Evolutionary conservation across 2,329 filamentous ascomycete genomes (phyloP), one percentile per base, ranked within the genome.

Genomic region (Aspergillus flavus): DNA sequence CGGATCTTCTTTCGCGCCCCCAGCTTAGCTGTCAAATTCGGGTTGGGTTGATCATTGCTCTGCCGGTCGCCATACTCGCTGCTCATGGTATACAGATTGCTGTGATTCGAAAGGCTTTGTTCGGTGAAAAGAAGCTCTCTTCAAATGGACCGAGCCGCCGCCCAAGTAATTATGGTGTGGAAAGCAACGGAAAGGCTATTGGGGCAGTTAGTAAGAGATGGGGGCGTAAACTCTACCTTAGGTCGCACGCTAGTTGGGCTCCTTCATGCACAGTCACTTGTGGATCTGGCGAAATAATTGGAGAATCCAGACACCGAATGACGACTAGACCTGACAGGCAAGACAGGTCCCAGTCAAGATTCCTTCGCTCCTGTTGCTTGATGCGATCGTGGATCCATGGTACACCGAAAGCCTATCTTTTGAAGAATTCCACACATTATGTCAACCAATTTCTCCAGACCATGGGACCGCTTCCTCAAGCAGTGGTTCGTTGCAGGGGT

Each of bases 1-100:
- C 73, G 71, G 55, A 64, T 69, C 58, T 74, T 74, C 62, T 70
- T 72, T 43, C 67, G 66, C 36, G 61, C 36, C 48, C 59, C 57
- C 39, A 62, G 48, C 54, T 66, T 64, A 23, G 61, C 46, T 43
- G 58, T 39, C n/a, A 45, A 19, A 2, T 41, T 45, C 21, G 46
- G 21, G 45, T 23, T 41, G 12, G 64, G 48, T 19, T 53, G 32
- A 36, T 52, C 41, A 39, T 53, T 57, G 21, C 53, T 41, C 30
- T 34, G 58, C 34, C 16, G 57, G 58, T 62, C 61, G 19, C 12
- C 46, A 36, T 41, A 12, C 32, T 57, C 36, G 32, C 46, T 55
- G 55, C 58, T 58, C 62, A 64, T 64, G 2, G 28, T 53, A 39
- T 28, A 48, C 56, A 23, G 55, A 43, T 61, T 54, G 39, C 28